These are phyloP conservation scores for Dioscorea cayenensis DNA, from an alignment of 116 monocot genomes.

Conservation along the genomic window DNA sequence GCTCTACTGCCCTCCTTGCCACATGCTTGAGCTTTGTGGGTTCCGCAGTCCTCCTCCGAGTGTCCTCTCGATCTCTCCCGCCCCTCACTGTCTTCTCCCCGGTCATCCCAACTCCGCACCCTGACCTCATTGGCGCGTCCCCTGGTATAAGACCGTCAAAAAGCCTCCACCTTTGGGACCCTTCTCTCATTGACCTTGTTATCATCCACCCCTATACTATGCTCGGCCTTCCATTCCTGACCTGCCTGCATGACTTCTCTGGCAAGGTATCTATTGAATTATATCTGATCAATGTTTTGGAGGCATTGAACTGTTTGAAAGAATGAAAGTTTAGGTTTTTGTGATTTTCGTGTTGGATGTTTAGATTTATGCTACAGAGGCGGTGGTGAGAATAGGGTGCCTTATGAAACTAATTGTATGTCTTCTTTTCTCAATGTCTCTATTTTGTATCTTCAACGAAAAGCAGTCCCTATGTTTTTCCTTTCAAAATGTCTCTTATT, in stretches of 20 bases:
- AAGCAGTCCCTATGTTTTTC: too few species aligned
- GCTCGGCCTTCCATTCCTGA: conserved; percentile 84
- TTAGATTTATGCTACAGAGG: conserved; percentile 82
- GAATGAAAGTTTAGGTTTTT: neutral
- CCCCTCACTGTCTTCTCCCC: conserved; percentile 67
- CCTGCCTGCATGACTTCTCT: conserved; percentile 42
- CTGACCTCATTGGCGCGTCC: conserved; percentile 42
- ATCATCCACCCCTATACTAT: conserved; percentile 67
- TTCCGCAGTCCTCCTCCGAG: conserved; percentile 79
- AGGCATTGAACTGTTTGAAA: too few species aligned
- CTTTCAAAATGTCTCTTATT: too few species aligned
- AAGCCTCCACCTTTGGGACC: conserved; percentile 45
- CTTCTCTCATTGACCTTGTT: conserved; percentile 61
- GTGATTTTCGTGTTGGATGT: conserved; percentile 4
- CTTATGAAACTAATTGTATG: too few species aligned
- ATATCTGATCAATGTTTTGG: neutral
- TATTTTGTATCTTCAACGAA: too few species aligned
- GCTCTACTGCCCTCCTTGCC: conserved; percentile 60
- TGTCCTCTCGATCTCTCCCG: conserved; percentile 90
- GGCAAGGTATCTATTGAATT: conserved; percentile 34
- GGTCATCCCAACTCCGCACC: conserved; percentile 4
- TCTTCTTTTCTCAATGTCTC: too few species aligned
- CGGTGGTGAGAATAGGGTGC: conserved; percentile 48
- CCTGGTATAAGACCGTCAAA: conserved; percentile 57
- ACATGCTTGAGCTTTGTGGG: conserved; percentile 61